These are phyloP conservation scores for Cardiospermum halicacabum DNA, from an alignment of 345 rosid species.

Conservation along the genomic window DNA sequence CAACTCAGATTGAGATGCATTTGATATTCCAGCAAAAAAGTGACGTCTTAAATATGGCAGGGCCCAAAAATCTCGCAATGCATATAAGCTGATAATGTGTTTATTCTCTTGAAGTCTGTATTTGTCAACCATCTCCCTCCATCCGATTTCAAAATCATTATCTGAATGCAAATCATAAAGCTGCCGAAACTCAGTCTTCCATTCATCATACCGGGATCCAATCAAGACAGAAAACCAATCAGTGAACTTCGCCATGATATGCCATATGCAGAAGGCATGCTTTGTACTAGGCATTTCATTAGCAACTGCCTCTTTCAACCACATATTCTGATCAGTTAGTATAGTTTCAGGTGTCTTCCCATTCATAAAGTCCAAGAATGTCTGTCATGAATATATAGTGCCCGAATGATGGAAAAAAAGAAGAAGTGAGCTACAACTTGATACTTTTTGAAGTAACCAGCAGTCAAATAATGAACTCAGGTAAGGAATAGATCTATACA, in stretches of 20 bases:
- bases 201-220: conserved; percentile 47
- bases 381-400: conserved; percentile 20
- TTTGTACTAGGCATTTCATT: conserved; percentile 44
- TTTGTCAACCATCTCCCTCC: conserved; percentile 47
- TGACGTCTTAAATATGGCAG: conserved; percentile 47
- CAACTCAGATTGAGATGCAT: conserved; percentile 37
- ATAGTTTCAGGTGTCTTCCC: conserved; percentile 51
- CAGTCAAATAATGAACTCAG: neutral
- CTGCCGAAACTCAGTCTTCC: conserved; percentile 47
- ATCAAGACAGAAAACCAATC: conserved; percentile 57
- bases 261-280: conserved; percentile 59
- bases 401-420: neutral
- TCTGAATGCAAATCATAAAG: conserved; percentile 37
- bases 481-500: neutral
- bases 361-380: conserved; percentile 54
- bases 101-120: conserved; percentile 47
- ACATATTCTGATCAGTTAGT: conserved; percentile 53
- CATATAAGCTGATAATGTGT: conserved; percentile 44
- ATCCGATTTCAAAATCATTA: conserved; percentile 47
- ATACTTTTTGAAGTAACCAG: neutral
- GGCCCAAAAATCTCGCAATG: conserved; percentile 49
- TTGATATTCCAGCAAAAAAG: conserved; percentile 48
- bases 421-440: neutral
- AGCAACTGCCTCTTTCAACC: conserved; percentile 55
- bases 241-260: conserved; percentile 46